phyloP scores from a whole-genome alignment of 176 grass and related monocot species.

The Metroxylon sagu region DNA sequence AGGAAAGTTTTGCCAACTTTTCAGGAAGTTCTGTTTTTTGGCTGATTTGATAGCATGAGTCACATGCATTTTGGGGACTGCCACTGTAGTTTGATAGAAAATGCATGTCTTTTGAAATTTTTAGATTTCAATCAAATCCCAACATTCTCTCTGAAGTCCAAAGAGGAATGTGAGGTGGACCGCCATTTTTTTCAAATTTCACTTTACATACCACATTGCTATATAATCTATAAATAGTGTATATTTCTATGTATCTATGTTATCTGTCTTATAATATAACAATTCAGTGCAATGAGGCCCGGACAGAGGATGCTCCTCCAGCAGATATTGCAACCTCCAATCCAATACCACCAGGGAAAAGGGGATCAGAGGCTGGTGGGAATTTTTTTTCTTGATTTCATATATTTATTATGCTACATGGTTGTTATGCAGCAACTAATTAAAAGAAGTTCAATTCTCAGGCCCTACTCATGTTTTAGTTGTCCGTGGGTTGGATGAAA shows the following conservation, averaged over 20 bases:
- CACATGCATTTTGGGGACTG: no score
- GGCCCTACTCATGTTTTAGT: conserved; percentile 99
- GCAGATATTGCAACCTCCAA: conserved; percentile 54
- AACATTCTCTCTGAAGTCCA: no score
- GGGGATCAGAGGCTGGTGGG: conserved; percentile 63
- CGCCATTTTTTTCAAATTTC: no score
- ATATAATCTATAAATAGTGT: no score
- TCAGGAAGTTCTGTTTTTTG: no score
- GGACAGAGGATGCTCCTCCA: conserved; percentile 74
- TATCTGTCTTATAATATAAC: conserved; percentile 20
- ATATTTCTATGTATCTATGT: background rate
- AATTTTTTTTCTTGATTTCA: conserved; percentile 22
- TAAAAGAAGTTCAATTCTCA: conserved; percentile 26
- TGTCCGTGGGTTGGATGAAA: conserved; percentile 93
- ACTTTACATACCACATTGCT: no score
- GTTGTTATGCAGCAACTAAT: conserved; percentile 13
- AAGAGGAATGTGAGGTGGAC: no score
- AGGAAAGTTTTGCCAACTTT: no score
- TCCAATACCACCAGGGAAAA: conserved; percentile 47
- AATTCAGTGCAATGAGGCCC: conserved; percentile 82
- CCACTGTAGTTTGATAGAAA: no score
- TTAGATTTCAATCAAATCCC: no score
- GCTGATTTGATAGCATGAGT: no score
- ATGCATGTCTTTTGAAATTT: no score
- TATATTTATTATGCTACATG: conserved; percentile 19